Evolutionary conservation across 139 green algal species (phyloP).

Genomic region (Picochlorum costavermella): DNA sequence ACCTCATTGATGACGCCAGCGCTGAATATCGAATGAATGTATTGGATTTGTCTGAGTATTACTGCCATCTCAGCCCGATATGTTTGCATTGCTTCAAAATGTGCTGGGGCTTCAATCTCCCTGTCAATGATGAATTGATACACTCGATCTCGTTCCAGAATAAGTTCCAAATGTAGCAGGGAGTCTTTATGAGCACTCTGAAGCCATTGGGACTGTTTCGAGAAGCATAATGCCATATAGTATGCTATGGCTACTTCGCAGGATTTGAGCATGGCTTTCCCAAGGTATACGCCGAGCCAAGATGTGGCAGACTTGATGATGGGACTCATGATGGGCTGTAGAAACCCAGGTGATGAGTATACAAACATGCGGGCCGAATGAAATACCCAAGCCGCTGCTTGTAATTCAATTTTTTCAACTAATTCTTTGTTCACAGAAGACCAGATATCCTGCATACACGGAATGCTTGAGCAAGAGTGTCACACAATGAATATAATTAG

Average conservation of each 20-base stretch:
- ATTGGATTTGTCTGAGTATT: constrained; percentile 63
- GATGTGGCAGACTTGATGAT: constrained; percentile 6
- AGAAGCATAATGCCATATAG: constrained; percentile 57
- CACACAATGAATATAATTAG: background rate
- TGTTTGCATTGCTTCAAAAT: constrained; percentile 74
- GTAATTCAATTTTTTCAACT: background rate
- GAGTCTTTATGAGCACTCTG: constrained; percentile 12
- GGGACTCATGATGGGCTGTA: background rate
- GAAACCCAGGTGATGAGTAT: background rate
- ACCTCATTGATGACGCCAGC: constrained; percentile 61
- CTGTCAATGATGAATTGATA: constrained; percentile 66
- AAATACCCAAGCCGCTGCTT: background rate
- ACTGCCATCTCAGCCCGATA: constrained; percentile 75
- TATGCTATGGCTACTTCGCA: constrained; percentile 75
- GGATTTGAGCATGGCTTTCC: constrained; percentile 41
- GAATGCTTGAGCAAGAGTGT: background rate
- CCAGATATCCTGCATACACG: background rate
- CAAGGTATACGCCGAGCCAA: constrained; percentile 33
- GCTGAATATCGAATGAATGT: constrained; percentile 63
- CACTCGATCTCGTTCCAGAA: constrained; percentile 19
- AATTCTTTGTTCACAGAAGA: background rate
- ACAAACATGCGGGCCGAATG: background rate
- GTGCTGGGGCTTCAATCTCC: constrained; percentile 76
- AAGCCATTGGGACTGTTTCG: constrained; percentile 45
- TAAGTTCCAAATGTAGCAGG: constrained; percentile 24